Conservation (phyloP, 257 asterid species). For the Cinchona pubescens region DNA sequence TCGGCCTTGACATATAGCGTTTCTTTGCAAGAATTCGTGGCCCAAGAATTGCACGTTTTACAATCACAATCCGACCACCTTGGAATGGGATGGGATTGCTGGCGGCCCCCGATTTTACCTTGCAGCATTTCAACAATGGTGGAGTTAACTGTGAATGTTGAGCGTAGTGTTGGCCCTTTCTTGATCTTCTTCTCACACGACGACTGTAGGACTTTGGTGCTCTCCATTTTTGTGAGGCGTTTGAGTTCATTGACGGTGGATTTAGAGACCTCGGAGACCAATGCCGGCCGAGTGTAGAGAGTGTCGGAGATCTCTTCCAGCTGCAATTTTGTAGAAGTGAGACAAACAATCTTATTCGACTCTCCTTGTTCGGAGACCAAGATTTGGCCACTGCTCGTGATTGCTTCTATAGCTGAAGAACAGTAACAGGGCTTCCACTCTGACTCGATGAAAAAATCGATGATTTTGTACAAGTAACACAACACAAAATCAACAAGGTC, state of each 20-base stretch:
- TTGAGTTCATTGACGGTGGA: constrained; percentile 41
- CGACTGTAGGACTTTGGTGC: constrained; percentile 12
- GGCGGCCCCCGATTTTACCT: constrained; percentile 49
- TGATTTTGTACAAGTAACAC: constrained; percentile 54
- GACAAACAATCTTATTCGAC: constrained; percentile 57
- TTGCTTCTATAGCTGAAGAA: constrained; percentile 46
- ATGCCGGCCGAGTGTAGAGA: constrained; percentile 64
- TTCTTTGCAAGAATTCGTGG: constrained; percentile 48
- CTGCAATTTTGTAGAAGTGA: constrained; percentile 52
- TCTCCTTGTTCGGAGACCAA: constrained; percentile 68
- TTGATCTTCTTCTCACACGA: constrained; percentile 12
- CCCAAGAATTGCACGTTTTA: constrained; percentile 65
- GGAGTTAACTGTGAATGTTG: constrained; percentile 54
- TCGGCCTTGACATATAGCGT: constrained; percentile 62
- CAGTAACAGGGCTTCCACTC: constrained; percentile 96
- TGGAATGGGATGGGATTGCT: constrained; percentile 32
- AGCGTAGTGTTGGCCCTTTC: constrained; percentile 25
- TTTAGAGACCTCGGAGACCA: constrained; percentile 49
- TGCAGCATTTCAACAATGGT: constrained; percentile 73
- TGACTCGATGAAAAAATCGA: constrained; percentile 64
- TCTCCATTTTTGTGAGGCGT: constrained; percentile 33
- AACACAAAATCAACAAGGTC: constrained; percentile 66
- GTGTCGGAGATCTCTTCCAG: constrained; percentile 93
- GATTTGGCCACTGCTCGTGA: constrained; percentile 50
- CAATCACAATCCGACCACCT: constrained; percentile 98